Conservation (phyloP, 148 eudicot species). For the Selenicereus undatus region DNA sequence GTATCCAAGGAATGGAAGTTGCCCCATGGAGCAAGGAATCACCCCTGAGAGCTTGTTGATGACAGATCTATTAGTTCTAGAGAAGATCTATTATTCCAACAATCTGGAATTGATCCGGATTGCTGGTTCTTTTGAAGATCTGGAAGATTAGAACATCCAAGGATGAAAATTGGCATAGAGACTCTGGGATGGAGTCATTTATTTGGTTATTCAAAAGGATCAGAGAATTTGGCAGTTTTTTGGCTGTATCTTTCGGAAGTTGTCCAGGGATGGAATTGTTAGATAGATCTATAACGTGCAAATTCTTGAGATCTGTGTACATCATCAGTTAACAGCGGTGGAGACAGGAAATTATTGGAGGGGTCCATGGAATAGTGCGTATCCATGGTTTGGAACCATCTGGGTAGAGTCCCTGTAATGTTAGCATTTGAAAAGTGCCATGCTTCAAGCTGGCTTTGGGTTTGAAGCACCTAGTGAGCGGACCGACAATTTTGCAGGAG, state of each 20-base stretch:
- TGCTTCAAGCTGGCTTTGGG: neutral
- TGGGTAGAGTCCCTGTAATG: slow-evolving; percentile 13
- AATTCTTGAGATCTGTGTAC: neutral
- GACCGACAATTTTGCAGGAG: slow-evolving; percentile 15
- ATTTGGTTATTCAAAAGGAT: slow-evolving; percentile 2
- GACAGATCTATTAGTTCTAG: slow-evolving; percentile 6
- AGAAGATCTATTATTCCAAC: neutral
- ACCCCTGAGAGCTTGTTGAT: slow-evolving; percentile 21
- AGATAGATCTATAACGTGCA: neutral
- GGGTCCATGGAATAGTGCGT: neutral
- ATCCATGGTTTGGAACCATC: slow-evolving; percentile 14
- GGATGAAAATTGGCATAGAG: slow-evolving; percentile 4
- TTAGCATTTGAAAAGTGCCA: slow-evolving; percentile 4
- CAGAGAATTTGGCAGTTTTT: slow-evolving; percentile 11
- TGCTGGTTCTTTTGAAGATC: slow-evolving; percentile 15
- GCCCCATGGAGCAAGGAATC: slow-evolving; percentile 14
- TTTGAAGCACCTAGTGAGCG: slow-evolving; percentile 23
- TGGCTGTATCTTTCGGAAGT: slow-evolving; percentile 5
- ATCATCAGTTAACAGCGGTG: neutral
- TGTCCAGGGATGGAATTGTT: neutral
- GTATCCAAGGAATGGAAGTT: neutral
- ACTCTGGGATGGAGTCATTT: slow-evolving; percentile 14
- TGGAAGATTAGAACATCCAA: neutral
- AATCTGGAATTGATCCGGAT: slow-evolving; percentile 16
- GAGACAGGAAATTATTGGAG: slow-evolving; percentile 7